Percentiles rank a stretch among this genome's conserved stretches.
Conservation (phyloP, 257 asterid genomes). For the Solanum habrochaites region DNA sequence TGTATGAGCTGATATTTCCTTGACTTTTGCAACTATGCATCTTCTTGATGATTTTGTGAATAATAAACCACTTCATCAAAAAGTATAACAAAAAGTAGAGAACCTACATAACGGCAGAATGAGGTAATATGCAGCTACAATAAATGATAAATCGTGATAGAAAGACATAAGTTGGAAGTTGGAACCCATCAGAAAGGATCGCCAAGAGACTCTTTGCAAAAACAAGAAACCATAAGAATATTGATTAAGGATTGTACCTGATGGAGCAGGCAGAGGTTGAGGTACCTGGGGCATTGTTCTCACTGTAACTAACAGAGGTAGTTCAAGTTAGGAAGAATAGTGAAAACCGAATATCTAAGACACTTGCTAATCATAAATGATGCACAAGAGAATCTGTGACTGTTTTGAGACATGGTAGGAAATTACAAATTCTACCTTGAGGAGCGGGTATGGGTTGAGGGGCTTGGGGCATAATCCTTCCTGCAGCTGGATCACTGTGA, state of each 20-base stretch:
- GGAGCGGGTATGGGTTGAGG: slow-evolving; percentile 30
- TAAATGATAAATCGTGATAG: not conserved
- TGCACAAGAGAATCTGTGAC: not conserved
- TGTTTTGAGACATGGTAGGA: not conserved
- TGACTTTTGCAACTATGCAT: not conserved
- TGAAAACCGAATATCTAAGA: not conserved
- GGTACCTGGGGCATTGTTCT: slow-evolving; percentile 39
- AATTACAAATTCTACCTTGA: not conserved
- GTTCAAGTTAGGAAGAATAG: not conserved
- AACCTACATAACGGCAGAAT: not conserved
- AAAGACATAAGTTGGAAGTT: not conserved
- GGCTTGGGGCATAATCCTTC: slow-evolving; percentile 36
- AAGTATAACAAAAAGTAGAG: not conserved
- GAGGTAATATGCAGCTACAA: not conserved
- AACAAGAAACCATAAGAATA: not conserved
- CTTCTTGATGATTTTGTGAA: not conserved
- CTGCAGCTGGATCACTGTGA: slow-evolving; percentile 35
- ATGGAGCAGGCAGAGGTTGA: slow-evolving; percentile 39
- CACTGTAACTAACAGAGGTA: slow-evolving; percentile 11
- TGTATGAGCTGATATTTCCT: not conserved
- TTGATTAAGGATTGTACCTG: slow-evolving; percentile 30
- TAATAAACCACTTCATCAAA: not conserved
- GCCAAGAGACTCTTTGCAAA: not conserved
- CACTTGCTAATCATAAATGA: slow-evolving; percentile 12
- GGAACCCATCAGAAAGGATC: not conserved